A percentile compares a stretch with the other conserved stretches of the same genome.
Conservation (phyloP, 2,329 filamentous ascomycete species). For the Exophiala mesophila region DNA sequence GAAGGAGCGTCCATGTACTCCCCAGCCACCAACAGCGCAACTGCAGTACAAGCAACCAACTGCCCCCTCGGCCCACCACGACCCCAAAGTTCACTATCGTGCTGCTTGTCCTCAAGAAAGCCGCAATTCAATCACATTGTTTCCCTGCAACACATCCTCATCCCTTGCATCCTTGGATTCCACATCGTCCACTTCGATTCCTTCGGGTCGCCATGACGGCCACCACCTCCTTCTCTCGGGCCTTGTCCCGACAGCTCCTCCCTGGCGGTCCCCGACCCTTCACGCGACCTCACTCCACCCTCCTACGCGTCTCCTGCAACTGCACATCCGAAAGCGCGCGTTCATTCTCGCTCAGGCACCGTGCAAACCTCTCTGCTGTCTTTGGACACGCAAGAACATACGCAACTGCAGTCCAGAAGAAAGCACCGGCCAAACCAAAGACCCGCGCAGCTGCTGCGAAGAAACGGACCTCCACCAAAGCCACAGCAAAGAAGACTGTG, state of each 20-base stretch:
- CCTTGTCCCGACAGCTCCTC: slow-evolving; percentile 20
- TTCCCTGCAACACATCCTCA: slow-evolving; percentile 14
- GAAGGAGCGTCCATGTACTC: too few relatives aligned
- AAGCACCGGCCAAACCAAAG: slow-evolving; percentile 29
- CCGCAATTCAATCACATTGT: too few relatives aligned
- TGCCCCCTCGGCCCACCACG: too few relatives aligned
- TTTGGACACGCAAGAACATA: slow-evolving; percentile 24
- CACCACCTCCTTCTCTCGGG: slow-evolving; percentile 16
- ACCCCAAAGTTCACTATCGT: too few relatives aligned
- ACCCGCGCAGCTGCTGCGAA: slow-evolving; percentile 29
- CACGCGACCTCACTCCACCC: slow-evolving; percentile 24
- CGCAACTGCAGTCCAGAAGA: slow-evolving; percentile 28
- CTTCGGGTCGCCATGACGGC: slow-evolving; percentile 19
- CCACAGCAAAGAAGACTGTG: slow-evolving; percentile 18
- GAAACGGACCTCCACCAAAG: slow-evolving; percentile 16
- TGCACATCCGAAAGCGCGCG: slow-evolving; percentile 21
- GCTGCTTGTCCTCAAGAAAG: too few relatives aligned
- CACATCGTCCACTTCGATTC: slow-evolving; percentile 2
- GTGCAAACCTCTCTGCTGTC: slow-evolving; percentile 24
- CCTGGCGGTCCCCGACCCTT: slow-evolving; percentile 18
- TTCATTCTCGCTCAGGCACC: background rate
- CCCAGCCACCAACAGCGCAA: too few relatives aligned
- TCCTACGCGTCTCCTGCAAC: slow-evolving; percentile 23
- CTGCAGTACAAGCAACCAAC: too few relatives aligned
- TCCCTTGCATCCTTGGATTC: slow-evolving; percentile 2